Base-by-base conservation (phyloP, 148 eudicot genomes). In the Nepenthes mirabilis region DNA sequence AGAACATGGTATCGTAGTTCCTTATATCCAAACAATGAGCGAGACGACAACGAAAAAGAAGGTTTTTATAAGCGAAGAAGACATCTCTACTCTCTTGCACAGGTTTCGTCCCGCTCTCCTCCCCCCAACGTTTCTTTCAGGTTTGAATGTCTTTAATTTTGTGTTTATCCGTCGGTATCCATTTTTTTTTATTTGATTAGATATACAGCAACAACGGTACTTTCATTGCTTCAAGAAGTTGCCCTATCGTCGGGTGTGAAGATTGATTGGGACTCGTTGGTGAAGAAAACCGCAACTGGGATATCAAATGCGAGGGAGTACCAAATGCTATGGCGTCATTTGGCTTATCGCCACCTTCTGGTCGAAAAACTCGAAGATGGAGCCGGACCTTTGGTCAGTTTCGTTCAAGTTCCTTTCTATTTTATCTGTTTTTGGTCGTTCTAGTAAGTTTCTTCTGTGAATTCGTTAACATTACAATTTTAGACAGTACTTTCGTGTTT, bases 291-390 rank as follows among this genome's bases (percentile, higher is more conserved):
- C 0, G 56, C 69, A 9, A 83, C 90, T 9, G 96, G 96, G 33
- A 83, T 91, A 37, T 58, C 83, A 33, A 74, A 56, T 72, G 77
- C 94, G 1, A 74, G 84, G 63, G 98, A 91, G 65, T 83, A 80
- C 69, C 98, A 88, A 64, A 78, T 78, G 80, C 63, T 91, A 40
- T 91, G 98, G 98, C 96, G 94, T 37, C 94, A 85, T 77, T 71
- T 91, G 53, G 96, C 98, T 0, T 91, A 91, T 68, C 77, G 86
- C 1, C 74, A 82, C 36, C 47, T 72, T 9, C 55, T 91, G 56
- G 32, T 61, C 6, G 90, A 80, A 36, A 70, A 59, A 54, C 47
- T 72, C 14, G 75, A 76, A 34, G 63, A 58, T 51, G 78, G 40
- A 34, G 81, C 66, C 11, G 70, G 64, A 52, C 82, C 87, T 58